Conservation (phyloP, 1,284 basidiomycete species). For the Puccinia hordei region DNA sequence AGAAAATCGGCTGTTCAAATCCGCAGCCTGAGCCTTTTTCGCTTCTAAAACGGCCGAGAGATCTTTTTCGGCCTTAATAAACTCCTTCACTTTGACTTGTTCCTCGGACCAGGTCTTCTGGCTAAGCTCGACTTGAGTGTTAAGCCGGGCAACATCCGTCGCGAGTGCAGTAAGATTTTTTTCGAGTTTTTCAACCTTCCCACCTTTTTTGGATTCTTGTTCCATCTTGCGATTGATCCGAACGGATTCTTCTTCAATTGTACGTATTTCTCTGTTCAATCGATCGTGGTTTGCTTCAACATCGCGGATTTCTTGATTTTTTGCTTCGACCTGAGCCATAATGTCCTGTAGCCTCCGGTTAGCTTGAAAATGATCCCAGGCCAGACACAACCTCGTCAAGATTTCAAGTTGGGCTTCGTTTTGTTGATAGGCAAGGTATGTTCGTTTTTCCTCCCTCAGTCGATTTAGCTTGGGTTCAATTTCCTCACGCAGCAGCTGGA, state of each 20-base stretch:
- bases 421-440: conserved; percentile 89
- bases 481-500: conserved; percentile 75
- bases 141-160: conserved; percentile 81
- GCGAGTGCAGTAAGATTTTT: conserved; percentile 77
- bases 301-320: conserved; percentile 52
- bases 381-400: conserved; percentile 78
- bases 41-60: conserved; percentile 52
- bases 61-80: conserved; percentile 67
- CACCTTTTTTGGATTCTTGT: conserved; percentile 69
- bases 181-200: conserved; percentile 75
- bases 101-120: conserved; percentile 78
- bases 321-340: conserved; percentile 51
- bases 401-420: conserved; percentile 83
- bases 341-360: conserved; percentile 64
- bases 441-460: conserved; percentile 83
- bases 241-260: conserved; percentile 64
- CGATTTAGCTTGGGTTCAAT: conserved; percentile 93
- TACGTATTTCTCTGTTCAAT: conserved; percentile 58
- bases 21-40: conserved; percentile 67
- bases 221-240: conserved; percentile 36
- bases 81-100: conserved; percentile 66
- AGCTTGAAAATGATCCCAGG: conserved; percentile 80
- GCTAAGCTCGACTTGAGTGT: conserved; percentile 84
- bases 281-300: conserved; percentile 40
- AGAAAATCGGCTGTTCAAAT: conserved; percentile 68